A percentile compares a stretch with the other conserved stretches of the same genome.
These are phyloP conservation scores for Favolaschia claudopus DNA, from an alignment of 768 basidiomycete genomes.

Conservation along the genomic window DNA sequence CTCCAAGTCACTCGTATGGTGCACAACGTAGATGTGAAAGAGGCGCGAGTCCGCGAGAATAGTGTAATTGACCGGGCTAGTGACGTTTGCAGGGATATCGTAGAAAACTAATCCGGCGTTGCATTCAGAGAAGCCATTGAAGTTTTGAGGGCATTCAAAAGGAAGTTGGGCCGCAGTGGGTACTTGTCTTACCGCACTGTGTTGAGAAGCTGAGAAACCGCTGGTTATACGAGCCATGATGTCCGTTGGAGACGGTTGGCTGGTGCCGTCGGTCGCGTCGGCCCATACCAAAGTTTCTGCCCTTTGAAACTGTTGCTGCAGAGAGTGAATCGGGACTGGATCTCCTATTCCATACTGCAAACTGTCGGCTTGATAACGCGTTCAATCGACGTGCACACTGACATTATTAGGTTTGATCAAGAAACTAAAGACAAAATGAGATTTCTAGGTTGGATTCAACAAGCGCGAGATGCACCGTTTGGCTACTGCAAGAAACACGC, in stretches of 20 bases:
- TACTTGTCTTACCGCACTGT: slow-evolving; percentile 44
- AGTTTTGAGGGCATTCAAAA: slow-evolving; percentile 56
- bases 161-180: slow-evolving; percentile 46
- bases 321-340: slow-evolving; percentile 35
- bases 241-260: slow-evolving; percentile 46
- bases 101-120: slow-evolving; percentile 57
- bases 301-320: slow-evolving; percentile 47
- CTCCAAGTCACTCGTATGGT: slow-evolving; percentile 57
- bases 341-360: slow-evolving; percentile 25
- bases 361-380: too few species aligned
- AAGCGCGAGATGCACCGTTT: too few species aligned
- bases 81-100: slow-evolving; percentile 40
- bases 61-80: slow-evolving; percentile 50
- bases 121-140: slow-evolving; percentile 55
- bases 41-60: slow-evolving; percentile 56
- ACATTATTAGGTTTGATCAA: too few species aligned
- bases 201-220: slow-evolving; percentile 43
- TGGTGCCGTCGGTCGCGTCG: slow-evolving; percentile 53
- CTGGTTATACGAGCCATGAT: slow-evolving; percentile 53
- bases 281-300: slow-evolving; percentile 48
- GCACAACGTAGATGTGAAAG: slow-evolving; percentile 51
- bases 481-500: too few species aligned
- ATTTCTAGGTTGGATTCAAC: too few species aligned
- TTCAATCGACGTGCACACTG: too few species aligned
- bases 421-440: too few species aligned